These are phyloP conservation scores for Terana coerulea DNA, from an alignment of 768 basidiomycete genomes.

Conservation along the genomic window DNA sequence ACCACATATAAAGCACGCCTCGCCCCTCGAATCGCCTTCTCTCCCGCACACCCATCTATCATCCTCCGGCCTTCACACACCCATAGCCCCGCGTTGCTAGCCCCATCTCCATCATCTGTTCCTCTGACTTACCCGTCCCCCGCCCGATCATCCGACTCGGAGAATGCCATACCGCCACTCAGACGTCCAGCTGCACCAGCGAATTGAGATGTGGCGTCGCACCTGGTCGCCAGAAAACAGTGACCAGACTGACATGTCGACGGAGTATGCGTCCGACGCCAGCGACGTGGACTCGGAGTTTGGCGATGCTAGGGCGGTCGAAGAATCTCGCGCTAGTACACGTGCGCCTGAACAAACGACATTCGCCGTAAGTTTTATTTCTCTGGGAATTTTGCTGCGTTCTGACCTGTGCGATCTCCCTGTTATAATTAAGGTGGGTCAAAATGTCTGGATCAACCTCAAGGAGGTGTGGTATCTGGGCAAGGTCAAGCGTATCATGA, in stretches of 20 bases:
- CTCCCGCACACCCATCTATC: background rate
- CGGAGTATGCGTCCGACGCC: background rate
- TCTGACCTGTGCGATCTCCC: no score
- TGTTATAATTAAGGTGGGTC: no score
- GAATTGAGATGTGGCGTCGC: conserved; percentile 8
- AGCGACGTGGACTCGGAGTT: conserved; percentile 6
- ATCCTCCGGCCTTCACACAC: background rate
- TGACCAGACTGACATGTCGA: conserved; percentile 5
- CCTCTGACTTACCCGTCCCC: background rate
- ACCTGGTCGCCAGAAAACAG: conserved; percentile 3
- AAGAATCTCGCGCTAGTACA: background rate
- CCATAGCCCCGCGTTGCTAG: background rate
- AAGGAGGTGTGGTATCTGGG: conserved; percentile 11
- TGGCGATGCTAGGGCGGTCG: background rate
- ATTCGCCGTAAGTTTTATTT: background rate
- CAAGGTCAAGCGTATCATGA: conserved; percentile 1
- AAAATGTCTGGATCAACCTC: conserved; percentile 12
- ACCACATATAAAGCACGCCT: conserved; percentile 3
- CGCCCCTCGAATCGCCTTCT: background rate
- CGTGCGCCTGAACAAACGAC: background rate
- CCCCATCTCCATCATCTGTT: background rate
- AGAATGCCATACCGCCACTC: background rate
- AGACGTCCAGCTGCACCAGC: background rate
- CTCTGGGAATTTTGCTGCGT: no score
- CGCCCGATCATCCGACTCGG: background rate